Percentiles rank a stretch among this genome's conserved stretches.
phyloP scores from a whole-genome alignment of 2,329 filamentous ascomycete genomes.

The Phoma sp. region DNA sequence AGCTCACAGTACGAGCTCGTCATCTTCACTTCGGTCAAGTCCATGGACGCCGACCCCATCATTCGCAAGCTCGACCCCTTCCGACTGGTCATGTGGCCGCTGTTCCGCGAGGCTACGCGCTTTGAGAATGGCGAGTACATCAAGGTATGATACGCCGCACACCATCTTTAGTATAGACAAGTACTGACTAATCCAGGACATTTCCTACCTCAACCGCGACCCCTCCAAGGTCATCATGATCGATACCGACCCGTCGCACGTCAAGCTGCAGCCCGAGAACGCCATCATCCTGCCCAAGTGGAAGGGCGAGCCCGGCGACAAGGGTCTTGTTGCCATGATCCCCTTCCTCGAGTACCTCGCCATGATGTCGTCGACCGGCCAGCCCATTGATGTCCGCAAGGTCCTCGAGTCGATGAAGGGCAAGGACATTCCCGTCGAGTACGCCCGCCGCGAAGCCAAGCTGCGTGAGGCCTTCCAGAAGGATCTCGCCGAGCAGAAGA shows the following conservation, averaged over 20 bases:
- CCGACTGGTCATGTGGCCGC: slow-evolving; percentile 91
- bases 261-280: slow-evolving; percentile 93
- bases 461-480: slow-evolving; percentile 85
- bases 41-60: slow-evolving; percentile 82
- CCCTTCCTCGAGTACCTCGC: slow-evolving; percentile 98
- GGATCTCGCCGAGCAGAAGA: slow-evolving; percentile 71
- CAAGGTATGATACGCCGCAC: slow-evolving; percentile 69
- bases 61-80: slow-evolving; percentile 94
- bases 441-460: slow-evolving; percentile 83
- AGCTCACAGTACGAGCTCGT: slow-evolving; percentile 98
- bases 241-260: slow-evolving; percentile 82
- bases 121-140: slow-evolving; percentile 96
- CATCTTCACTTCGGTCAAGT: slow-evolving; percentile 89
- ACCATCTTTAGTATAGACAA: not conserved
- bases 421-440: slow-evolving; percentile 87
- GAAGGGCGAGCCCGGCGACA: slow-evolving; percentile 83
- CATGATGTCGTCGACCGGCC: slow-evolving; percentile 71
- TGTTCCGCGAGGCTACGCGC: slow-evolving; percentile 95
- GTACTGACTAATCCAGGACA: slow-evolving; percentile 66
- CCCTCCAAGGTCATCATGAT: slow-evolving; percentile 94
- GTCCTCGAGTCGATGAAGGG: slow-evolving; percentile 88
- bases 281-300: slow-evolving; percentile 90
- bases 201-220: slow-evolving; percentile 97
- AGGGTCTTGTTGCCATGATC: slow-evolving; percentile 84
- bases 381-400: slow-evolving; percentile 80